A percentile compares a stretch with the other conserved stretches of the same genome.
phyloP scores from a whole-genome alignment of 805 yeast species.

The Candida cerambycidarum region DNA sequence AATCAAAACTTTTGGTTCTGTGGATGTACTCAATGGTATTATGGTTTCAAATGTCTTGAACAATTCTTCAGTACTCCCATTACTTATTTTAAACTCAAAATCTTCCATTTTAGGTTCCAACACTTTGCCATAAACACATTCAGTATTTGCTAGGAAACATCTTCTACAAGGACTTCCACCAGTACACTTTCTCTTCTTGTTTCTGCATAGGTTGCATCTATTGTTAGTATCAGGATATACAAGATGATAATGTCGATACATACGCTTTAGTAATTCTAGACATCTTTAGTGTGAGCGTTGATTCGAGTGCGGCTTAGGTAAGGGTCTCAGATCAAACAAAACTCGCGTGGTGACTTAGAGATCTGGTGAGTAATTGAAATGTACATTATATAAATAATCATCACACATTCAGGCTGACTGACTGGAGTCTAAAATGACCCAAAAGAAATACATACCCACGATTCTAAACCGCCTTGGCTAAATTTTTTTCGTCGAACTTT shows the following conservation, averaged over 20 bases:
- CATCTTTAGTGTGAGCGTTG: neutral
- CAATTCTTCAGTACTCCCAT: constrained; percentile 7
- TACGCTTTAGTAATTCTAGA: constrained; percentile 7
- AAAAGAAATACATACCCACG: no score
- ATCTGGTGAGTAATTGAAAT: no score
- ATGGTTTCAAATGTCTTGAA: constrained; percentile 5
- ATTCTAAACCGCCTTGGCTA: constrained; percentile 3
- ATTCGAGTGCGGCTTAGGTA: neutral
- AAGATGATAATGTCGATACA: neutral
- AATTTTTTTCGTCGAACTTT: constrained; percentile 10
- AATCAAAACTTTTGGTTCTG: neutral
- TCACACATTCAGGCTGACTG: no score
- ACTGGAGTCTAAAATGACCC: no score
- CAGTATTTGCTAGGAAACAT: constrained; percentile 7
- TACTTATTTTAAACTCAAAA: constrained; percentile 3
- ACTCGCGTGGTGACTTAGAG: no score
- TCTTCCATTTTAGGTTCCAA: constrained; percentile 3
- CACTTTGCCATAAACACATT: constrained; percentile 4
- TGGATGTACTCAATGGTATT: constrained; percentile 1
- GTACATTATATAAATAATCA: neutral
- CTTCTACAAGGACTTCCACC: constrained; percentile 8
- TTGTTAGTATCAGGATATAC: neutral
- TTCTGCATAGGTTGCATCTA: constrained; percentile 5
- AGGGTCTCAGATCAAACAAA: no score
- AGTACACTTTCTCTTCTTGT: constrained; percentile 8